Conservation (phyloP, 192 early-diverging fungal species). For the Spizellomyces sp. region DNA sequence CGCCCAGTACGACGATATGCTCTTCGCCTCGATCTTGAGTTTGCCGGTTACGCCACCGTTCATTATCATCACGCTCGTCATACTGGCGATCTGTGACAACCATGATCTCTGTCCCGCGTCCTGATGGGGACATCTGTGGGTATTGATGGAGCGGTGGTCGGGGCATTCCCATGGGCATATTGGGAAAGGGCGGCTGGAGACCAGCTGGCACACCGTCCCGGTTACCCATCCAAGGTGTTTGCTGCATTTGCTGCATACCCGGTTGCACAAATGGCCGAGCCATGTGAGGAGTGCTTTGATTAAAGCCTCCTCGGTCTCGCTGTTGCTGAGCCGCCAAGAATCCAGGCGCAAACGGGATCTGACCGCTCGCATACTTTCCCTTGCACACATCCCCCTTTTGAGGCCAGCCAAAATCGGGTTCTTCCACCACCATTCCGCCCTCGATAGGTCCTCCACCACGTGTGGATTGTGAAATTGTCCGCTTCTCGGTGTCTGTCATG, state of each 20-base stretch:
- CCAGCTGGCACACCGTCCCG: background rate
- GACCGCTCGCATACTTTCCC: conserved; percentile 27
- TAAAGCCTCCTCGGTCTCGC: conserved; percentile 14
- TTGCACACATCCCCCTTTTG: conserved; percentile 28
- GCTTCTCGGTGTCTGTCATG: conserved; percentile 46
- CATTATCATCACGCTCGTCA: conserved; percentile 30
- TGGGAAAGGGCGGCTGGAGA: background rate
- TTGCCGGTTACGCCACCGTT: conserved; percentile 11
- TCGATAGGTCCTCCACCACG: conserved; percentile 50
- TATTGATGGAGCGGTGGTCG: background rate
- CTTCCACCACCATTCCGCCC: conserved; percentile 52
- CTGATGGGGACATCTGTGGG: background rate
- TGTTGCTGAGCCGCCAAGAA: conserved; percentile 4
- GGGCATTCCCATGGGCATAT: conserved; percentile 11
- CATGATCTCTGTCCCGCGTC: conserved; percentile 14
- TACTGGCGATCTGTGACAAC: conserved; percentile 33
- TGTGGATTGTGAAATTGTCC: conserved; percentile 34
- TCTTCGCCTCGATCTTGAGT: conserved; percentile 34
- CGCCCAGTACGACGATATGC: conserved; percentile 32
- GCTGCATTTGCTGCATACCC: background rate
- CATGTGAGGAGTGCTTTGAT: background rate
- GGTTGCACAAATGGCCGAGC: background rate
- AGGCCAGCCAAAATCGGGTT: conserved; percentile 50
- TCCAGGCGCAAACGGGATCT: conserved; percentile 14
- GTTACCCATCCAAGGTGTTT: background rate